A percentile compares a stretch with the other conserved stretches of the same genome.
These are phyloP conservation scores for Geotrichum europaeum DNA, from an alignment of 1,139 yeast species.

Conservation along the genomic window DNA sequence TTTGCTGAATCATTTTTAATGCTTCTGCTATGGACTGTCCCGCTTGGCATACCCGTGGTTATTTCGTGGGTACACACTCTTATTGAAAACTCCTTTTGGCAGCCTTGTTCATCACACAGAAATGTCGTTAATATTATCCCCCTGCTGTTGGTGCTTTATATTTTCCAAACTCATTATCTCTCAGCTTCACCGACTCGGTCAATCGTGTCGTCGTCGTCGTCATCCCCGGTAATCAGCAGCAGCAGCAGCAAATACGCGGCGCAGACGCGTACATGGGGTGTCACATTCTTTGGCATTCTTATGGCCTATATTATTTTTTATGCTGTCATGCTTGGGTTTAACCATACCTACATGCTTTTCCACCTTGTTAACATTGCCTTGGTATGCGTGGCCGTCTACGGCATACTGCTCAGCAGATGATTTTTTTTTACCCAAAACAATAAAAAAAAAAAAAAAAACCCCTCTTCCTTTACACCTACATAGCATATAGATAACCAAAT, in stretches of 20 bases:
- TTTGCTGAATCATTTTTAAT: constrained; percentile 17
- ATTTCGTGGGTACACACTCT: constrained; percentile 36
- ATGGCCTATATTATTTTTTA: constrained; percentile 18
- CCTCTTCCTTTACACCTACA: not conserved
- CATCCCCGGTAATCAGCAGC: not conserved
- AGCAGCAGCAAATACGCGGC: not conserved
- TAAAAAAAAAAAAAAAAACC: not conserved
- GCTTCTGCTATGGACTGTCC: constrained; percentile 32
- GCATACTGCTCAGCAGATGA: not conserved
- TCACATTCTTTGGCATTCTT: not conserved
- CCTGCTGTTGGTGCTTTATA: constrained; percentile 22
- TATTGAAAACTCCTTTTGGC: constrained; percentile 29
- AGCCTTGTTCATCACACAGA: constrained; percentile 30
- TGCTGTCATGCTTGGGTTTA: constrained; percentile 31
- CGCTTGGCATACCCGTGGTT: constrained; percentile 34
- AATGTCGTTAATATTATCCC: constrained; percentile 33
- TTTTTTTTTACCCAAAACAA: not conserved
- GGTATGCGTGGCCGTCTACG: not conserved
- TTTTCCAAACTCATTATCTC: constrained; percentile 18
- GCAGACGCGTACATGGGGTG: not conserved
- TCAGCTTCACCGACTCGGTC: not conserved
- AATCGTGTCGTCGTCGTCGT: not conserved
- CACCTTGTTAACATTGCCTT: constrained; percentile 27
- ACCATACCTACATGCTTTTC: constrained; percentile 35
- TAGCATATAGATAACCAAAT: no score